Evolutionary conservation across 1,284 basidiomycete species (phyloP), one percentile per base, ranked within the genome.

Genomic region (Fistulinella staudtii): DNA sequence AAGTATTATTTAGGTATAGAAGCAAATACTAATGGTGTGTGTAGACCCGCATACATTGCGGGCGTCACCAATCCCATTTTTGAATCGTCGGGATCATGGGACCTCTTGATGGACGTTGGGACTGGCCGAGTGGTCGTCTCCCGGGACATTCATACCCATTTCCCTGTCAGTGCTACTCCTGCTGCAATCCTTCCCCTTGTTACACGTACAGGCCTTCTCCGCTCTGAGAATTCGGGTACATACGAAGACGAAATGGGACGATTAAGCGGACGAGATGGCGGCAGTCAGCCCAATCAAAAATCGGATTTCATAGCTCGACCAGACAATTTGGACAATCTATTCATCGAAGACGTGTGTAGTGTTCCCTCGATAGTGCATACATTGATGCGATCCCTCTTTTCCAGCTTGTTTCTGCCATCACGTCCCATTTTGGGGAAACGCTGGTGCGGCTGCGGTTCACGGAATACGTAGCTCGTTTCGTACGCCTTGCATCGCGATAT

Each of bases 51-150:
- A 10, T 99, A 87, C 63, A 93, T 99, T 45, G 94, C 93, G 5
- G 94, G 94, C 3, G 93, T 97, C 2, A 95, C 91, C 4, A 98
- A 99, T 60, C 94, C 94, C 1, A 91, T 95, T 24, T 97, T 97
- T 63, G 91, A 94, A 57, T 77, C 87, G 8, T 79, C 87, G 0
- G 81, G 82, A 1, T 76, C 79, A 14, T 99, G 95, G 95, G 94
- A 99, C 64, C 73, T 99, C 2, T 72, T 97, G 29, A 89, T 92
- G 64, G 92, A 97, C 60, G 82, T 96, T 47, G 85, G 91, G 43
- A 83, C 82, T 0, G 90, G 90, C 5, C 82, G 82, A 40, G 86
- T 97, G 49, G 85, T 84, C 3, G 83, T 97, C 2, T 82, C 88
- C 33, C 93, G 87, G 63, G 87, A 93, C 54, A 90, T 94, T 37